These are phyloP conservation scores for Shiraia bambusicola DNA, from an alignment of 2,329 filamentous ascomycete species.

Conservation along the genomic window DNA sequence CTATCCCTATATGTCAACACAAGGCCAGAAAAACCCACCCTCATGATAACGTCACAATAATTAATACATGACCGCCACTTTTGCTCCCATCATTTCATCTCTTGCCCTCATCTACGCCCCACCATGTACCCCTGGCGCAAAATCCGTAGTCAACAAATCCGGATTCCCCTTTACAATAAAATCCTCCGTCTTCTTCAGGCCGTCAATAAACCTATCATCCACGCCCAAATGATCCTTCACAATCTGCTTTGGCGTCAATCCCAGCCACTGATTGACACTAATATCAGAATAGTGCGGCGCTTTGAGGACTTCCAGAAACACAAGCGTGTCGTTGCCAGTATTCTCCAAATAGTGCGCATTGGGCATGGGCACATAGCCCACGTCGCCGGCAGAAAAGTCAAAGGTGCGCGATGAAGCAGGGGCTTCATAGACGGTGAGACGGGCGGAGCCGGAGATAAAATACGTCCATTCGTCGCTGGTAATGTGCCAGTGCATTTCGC, in stretches of 20 bases:
- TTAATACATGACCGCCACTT: too few relatives aligned
- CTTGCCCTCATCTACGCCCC: not conserved
- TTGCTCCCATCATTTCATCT: too few relatives aligned
- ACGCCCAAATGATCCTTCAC: slow-evolving; percentile 38
- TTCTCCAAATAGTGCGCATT: slow-evolving; percentile 64
- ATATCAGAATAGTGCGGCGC: slow-evolving; percentile 56
- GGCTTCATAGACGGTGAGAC: slow-evolving; percentile 59
- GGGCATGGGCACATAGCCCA: slow-evolving; percentile 59
- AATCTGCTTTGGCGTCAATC: slow-evolving; percentile 48
- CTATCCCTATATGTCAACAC: too few relatives aligned
- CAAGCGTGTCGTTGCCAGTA: slow-evolving; percentile 57
- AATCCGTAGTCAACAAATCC: slow-evolving; percentile 43
- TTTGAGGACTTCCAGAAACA: slow-evolving; percentile 63
- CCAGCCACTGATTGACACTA: slow-evolving; percentile 60
- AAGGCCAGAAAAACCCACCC: too few relatives aligned
- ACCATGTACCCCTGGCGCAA: slow-evolving; percentile 11
- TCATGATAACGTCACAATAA: too few relatives aligned
- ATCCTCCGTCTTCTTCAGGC: slow-evolving; percentile 43
- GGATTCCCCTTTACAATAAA: slow-evolving; percentile 44
- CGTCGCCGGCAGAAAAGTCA: slow-evolving; percentile 61
- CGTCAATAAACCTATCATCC: slow-evolving; percentile 25
- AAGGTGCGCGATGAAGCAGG: slow-evolving; percentile 56
- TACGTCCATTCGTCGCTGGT: slow-evolving; percentile 63
- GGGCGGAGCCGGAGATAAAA: slow-evolving; percentile 58
- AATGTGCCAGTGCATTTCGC: slow-evolving; percentile 66